Percentiles rank a stretch among this genome's conserved stretches.
Conservation (phyloP, 2,329 filamentous ascomycete genomes). For the Ceratocystis cacaofunesta region DNA sequence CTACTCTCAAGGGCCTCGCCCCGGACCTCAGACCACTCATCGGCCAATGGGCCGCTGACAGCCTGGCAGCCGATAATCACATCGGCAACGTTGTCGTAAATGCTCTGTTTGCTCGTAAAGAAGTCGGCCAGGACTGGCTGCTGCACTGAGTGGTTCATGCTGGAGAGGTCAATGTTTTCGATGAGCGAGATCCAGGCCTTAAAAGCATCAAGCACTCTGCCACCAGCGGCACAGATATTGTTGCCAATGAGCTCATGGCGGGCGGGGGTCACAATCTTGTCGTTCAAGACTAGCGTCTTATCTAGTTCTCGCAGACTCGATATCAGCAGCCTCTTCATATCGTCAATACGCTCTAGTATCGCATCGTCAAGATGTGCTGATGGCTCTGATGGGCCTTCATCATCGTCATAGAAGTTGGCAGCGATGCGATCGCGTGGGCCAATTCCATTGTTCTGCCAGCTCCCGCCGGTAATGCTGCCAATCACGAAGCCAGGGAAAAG, state of each 20-base stretch:
- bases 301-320: constrained; percentile 76
- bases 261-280: constrained; percentile 67
- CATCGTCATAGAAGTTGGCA: constrained; percentile 75
- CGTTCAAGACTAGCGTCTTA: constrained; percentile 60
- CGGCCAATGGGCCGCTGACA: constrained; percentile 77
- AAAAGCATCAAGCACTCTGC: constrained; percentile 74
- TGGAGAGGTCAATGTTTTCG: constrained; percentile 79
- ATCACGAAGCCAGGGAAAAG: constrained; percentile 86
- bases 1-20: constrained; percentile 81
- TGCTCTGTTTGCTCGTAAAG: constrained; percentile 74
- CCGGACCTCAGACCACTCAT: constrained; percentile 90
- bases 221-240: constrained; percentile 61
- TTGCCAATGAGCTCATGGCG: constrained; percentile 71
- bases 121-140: constrained; percentile 81
- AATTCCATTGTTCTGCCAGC: constrained; percentile 64
- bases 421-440: constrained; percentile 54
- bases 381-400: constrained; percentile 58
- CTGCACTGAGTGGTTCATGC: constrained; percentile 62
- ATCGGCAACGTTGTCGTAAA: constrained; percentile 88
- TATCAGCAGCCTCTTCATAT: constrained; percentile 72
- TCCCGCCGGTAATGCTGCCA: constrained; percentile 68
- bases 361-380: constrained; percentile 59
- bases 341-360: constrained; percentile 69
- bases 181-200: constrained; percentile 79
- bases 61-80: constrained; percentile 76